Evolutionary conservation across 306 rosid genomes (phyloP), one percentile per base, ranked within the genome.

Genomic region (Parietaria judaica): DNA sequence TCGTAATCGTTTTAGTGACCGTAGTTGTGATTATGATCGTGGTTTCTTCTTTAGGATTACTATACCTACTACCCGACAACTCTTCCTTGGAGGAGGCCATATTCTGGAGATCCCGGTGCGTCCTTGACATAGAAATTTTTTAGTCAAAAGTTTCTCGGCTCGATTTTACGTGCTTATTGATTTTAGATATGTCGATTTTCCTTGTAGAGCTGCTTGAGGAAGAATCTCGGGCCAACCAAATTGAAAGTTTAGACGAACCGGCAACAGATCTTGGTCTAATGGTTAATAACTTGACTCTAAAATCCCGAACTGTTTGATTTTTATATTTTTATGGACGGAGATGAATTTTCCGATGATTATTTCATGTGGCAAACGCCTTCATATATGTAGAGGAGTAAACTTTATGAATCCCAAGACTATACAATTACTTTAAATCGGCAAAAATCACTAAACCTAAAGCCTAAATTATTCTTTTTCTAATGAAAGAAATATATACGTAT

Each of bases 51-150:
- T 56, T 80, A 88, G 96, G 90, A 88, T 79, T 80, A 80, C 13
- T 66, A 77, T 72, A 70, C 80, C 65, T 55, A 80, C 68, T 86
- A 82, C 74, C 98, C 94, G 12, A 49, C 49, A 66, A 72, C 86
- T 66, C 95, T 86, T 77, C 90, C 96, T 61, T 4, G 81, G 77
- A 79, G 96, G 74, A 81, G 74, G 63, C 95, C 90, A 12, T 82
- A 86, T 86, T 79, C 86, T 7, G 94, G 96, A 71, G 74, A 88
- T 76, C 96, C 95, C 74, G 94, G 96, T 88, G 77, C 35, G 74
- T 78, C 56, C 41, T 49, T 17, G 17, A 43, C 57, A 16, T 66
- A 5, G 61, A 49, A 49, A 11, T 49, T 23, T 23, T 49, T 5
- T 49, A 10, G 53, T 9, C 15, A 10, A 5, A 49, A 49, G 11